Evolutionary conservation across 345 rosid genomes (phyloP).

Genomic region (Aethionema arabicum): DNA sequence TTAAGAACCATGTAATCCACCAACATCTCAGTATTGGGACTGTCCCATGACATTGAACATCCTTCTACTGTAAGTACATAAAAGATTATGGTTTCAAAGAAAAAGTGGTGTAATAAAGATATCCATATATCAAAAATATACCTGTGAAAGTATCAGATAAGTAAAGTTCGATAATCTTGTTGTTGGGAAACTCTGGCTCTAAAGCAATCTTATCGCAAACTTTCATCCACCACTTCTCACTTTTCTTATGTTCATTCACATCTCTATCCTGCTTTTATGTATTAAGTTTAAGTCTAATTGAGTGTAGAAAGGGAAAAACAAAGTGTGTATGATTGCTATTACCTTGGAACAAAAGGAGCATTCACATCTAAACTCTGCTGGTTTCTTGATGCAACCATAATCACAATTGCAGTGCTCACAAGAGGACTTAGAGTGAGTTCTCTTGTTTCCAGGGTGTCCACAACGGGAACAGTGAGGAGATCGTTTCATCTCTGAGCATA

Average conservation of each 20-base stretch:
- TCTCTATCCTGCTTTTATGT: conserved; percentile 45
- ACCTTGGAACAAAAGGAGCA: conserved; percentile 68
- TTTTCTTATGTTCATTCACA: conserved; percentile 59
- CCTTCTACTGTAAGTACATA: conserved; percentile 41
- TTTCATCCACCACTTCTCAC: conserved; percentile 62
- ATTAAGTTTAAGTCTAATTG: not conserved
- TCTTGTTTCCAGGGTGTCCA: conserved; percentile 88
- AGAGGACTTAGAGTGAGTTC: conserved; percentile 56
- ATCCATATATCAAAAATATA: conserved; percentile 27
- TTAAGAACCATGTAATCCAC: conserved; percentile 75
- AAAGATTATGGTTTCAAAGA: conserved; percentile 25
- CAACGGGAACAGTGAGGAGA: conserved; percentile 79
- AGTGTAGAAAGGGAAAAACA: not conserved
- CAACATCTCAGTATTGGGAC: conserved; percentile 72
- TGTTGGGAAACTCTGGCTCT: conserved; percentile 64
- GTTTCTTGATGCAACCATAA: conserved; percentile 60
- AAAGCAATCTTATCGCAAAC: conserved; percentile 64
- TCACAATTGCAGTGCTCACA: conserved; percentile 57
- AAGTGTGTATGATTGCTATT: not conserved
- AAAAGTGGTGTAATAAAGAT: not conserved
- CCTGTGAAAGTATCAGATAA: conserved; percentile 48
- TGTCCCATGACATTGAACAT: conserved; percentile 56
- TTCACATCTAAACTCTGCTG: conserved; percentile 60
- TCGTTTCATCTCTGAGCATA: conserved; percentile 42
- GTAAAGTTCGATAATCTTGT: conserved; percentile 66